Evolutionary conservation across 371 early-diverging fungal species (phyloP), one percentile per base, ranked within the genome.

Genomic region (Mucor racemosus): DNA sequence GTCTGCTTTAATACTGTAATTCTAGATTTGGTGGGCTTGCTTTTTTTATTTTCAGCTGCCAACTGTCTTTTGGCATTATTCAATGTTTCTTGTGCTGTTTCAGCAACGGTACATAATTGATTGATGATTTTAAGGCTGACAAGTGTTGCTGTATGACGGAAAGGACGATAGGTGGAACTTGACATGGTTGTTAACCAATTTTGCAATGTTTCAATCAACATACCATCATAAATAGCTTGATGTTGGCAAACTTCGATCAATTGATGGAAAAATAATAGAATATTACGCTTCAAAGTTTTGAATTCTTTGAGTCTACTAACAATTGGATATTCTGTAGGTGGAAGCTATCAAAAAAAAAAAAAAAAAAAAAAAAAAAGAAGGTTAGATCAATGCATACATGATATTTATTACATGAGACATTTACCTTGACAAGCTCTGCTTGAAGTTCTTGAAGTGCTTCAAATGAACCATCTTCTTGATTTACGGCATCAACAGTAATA

Each of bases 111-210:
- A 54, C 90, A 90, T 34, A 96, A 78, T 15, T 85, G 80, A 17
- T 56, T 63, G 5, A 87, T 80, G 11, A 93, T 62, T 13, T 80
- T 78, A 31, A 95, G 86, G 10, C 90, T 85, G 4, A 89, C 76
- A 4, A 88, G 70, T 0, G 96, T 92, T 5, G 96, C 88, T 1
- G 94, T 94, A 69, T 97, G 96, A 11, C 98, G 88, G 76, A 98
- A 94, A 11, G 97, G 94, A 17, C 96, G 88, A 74, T 92, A 94
- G 0, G 86, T 63, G 1, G 94, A 92, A 53, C 90, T 87, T 14
- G 82, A 66, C 81, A 90, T 86, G 19, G 79, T 81, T 3, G 80
- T 81, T 10, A 88, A 62, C 87, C 90, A 88, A 46, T 65, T 78
- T 46, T 83, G 79, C 6, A 87, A 55, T 3, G 81, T 81, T 44